Conservation (phyloP, 2,329 filamentous ascomycete genomes). For the Hypoxylon sp. region DNA sequence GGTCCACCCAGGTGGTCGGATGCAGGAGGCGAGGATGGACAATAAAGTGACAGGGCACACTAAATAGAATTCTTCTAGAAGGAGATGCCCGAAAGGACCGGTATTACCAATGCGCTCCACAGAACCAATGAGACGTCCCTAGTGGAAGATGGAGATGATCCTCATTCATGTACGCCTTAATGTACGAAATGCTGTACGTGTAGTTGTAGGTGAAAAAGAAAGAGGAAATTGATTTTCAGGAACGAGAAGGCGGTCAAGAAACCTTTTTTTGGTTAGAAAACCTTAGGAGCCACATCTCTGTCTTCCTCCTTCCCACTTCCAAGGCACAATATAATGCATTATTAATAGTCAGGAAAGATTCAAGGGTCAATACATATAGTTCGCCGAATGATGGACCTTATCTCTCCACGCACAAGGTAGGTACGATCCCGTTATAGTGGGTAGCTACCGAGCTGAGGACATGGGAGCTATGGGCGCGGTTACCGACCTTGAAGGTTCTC, state of each 20-base stretch:
- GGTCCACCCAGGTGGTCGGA: conserved; percentile 47
- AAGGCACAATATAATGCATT: conserved; percentile 1
- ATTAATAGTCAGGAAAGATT: conserved; percentile 5
- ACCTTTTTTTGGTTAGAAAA: not conserved
- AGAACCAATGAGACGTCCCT: conserved; percentile 27
- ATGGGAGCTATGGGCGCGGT: conserved; percentile 22
- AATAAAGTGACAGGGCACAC: conserved; percentile 29
- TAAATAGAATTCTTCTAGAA: conserved; percentile 47
- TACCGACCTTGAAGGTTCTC: conserved; percentile 21
- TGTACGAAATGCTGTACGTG: not conserved
- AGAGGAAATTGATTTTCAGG: conserved; percentile 4
- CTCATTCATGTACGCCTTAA: conserved; percentile 20
- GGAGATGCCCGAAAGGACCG: conserved; percentile 33
- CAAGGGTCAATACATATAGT: conserved; percentile 2
- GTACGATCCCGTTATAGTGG: conserved; percentile 16
- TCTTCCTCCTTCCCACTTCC: conserved; percentile 8
- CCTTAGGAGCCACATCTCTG: conserved; percentile 8
- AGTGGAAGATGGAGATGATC: conserved; percentile 13
- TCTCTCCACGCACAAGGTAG: conserved; percentile 20
- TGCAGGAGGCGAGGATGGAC: conserved; percentile 34
- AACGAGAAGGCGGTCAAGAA: conserved; percentile 11
- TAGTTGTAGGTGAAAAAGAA: not conserved
- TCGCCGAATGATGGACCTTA: not conserved
- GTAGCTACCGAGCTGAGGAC: conserved; percentile 24
- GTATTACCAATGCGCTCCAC: conserved; percentile 34